Conservation (phyloP, 257 asterid species). For the Solanum chilense region DNA sequence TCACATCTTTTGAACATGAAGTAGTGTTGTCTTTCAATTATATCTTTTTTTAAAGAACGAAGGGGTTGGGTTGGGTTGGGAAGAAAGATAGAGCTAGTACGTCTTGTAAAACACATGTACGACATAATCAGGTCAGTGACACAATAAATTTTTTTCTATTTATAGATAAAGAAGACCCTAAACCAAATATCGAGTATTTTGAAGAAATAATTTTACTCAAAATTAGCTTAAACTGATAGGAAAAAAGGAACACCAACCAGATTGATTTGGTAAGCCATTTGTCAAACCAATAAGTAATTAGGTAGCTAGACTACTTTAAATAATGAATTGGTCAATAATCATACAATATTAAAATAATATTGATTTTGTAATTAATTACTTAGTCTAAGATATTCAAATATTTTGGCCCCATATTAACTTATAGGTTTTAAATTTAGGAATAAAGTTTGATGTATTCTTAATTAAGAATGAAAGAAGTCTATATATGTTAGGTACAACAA, state of each 20-base stretch:
- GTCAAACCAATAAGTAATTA: not conserved
- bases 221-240: not conserved
- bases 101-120: not conserved
- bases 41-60: rapidly evolving
- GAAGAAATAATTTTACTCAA: not conserved
- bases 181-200: not conserved
- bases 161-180: not conserved
- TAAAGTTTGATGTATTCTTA: not conserved
- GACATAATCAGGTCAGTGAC: not conserved
- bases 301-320: not conserved
- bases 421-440: not conserved
- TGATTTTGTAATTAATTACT: not conserved
- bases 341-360: not conserved
- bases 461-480: not conserved
- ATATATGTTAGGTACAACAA: not conserved
- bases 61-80: not conserved
- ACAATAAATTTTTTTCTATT: not conserved
- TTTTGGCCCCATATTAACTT: not conserved
- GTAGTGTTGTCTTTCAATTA: not conserved
- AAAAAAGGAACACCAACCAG: not conserved
- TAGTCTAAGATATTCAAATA: not conserved
- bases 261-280: not conserved
- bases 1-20: not conserved
- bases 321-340: not conserved
- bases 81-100: not conserved